Evolutionary conservation across 2,329 filamentous ascomycete genomes (phyloP), one percentile per base, ranked within the genome.

Genomic region (Aspergillus texensis): DNA sequence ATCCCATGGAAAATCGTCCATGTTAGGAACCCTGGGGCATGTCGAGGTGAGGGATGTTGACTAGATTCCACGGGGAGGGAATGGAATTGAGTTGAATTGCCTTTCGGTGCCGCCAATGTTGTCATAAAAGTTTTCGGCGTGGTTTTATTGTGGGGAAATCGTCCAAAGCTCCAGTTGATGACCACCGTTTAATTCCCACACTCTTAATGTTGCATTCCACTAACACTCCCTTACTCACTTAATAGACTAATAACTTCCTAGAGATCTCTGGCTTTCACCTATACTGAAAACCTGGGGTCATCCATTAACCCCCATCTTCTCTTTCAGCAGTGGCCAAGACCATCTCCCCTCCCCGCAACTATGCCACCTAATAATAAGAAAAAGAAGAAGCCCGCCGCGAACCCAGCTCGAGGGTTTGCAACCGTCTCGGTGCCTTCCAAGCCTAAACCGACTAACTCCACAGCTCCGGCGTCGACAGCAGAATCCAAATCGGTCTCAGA

Each of bases 341-440:
- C 52, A 55, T 45, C 2, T 14, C 24, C 30, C 32, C 26, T 41
- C 19, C 50, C 34, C 24, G 34, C 52, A 55, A 55, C 41, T 56
- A 94, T 94, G 91, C 90, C 91, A 45, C 75, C 80, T 16, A 82
- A 83, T 66, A 91, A 92, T 66, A 91, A 92, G 79, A 97, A 96
- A 82, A 97, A 97, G 82, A 96, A 93, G 84, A 98, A 97, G 86
- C 85, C 91, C 61, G 87, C 88, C 30, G 87, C 90, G 36, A 98
- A 97, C 78, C 92, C 94, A 64, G 93, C 93, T 45, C 86, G 95
- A 77, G 95, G 94, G 21, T 96, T 97, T 80, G 93, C 94, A 68
- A 99, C 95, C 6, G 96, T 92, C 14, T 98, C 94, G 1, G 86
- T 96, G 64, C 92, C 93, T 50, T 96, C 93, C 28, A 96, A 94